These are phyloP conservation scores for Lenwebbia sp. DNA, from an alignment of 345 rosid genomes.

Conservation along the genomic window DNA sequence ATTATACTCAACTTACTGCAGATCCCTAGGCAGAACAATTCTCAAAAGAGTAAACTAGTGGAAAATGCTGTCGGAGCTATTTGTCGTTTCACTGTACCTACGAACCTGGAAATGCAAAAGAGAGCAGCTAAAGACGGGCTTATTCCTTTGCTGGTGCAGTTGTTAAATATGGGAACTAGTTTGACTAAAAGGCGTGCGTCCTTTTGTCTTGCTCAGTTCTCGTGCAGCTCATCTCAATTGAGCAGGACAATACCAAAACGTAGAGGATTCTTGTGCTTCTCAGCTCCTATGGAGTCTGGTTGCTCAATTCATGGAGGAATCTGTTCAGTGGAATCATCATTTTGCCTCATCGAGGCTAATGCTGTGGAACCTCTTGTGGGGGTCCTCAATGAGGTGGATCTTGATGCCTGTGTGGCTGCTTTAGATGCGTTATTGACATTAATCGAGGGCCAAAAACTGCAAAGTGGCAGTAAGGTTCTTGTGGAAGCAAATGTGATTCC, in stretches of 20 bases:
- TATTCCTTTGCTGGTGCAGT: slow-evolving; percentile 39
- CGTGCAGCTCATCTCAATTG: slow-evolving; percentile 29
- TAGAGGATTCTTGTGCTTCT: slow-evolving; percentile 37
- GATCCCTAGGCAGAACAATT: slow-evolving; percentile 16
- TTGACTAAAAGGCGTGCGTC: slow-evolving; percentile 40
- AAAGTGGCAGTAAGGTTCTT: slow-evolving; percentile 47
- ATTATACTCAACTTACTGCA: slow-evolving; percentile 9
- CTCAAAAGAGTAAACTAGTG: slow-evolving; percentile 13
- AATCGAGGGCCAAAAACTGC: slow-evolving; percentile 41
- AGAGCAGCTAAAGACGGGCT: slow-evolving; percentile 39
- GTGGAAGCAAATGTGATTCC: slow-evolving; percentile 42
- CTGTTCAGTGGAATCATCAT: slow-evolving; percentile 45
- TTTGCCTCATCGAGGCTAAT: slow-evolving; percentile 57
- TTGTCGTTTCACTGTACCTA: slow-evolving; percentile 34
- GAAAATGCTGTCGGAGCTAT: slow-evolving; percentile 51
- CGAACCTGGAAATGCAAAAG: slow-evolving; percentile 39
- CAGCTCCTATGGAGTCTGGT: slow-evolving; percentile 26
- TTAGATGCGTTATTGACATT: slow-evolving; percentile 53
- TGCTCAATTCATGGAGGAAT: slow-evolving; percentile 50
- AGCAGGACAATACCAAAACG: slow-evolving; percentile 20
- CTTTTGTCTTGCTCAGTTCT: slow-evolving; percentile 34
- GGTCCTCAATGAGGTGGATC: slow-evolving; percentile 37
- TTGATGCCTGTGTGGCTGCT: slow-evolving; percentile 38
- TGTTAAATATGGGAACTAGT: slow-evolving; percentile 33
- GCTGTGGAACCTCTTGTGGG: slow-evolving; percentile 41